These are phyloP conservation scores for Komagataea norvegica DNA, from an alignment of 1,139 yeast genomes.

Conservation along the genomic window DNA sequence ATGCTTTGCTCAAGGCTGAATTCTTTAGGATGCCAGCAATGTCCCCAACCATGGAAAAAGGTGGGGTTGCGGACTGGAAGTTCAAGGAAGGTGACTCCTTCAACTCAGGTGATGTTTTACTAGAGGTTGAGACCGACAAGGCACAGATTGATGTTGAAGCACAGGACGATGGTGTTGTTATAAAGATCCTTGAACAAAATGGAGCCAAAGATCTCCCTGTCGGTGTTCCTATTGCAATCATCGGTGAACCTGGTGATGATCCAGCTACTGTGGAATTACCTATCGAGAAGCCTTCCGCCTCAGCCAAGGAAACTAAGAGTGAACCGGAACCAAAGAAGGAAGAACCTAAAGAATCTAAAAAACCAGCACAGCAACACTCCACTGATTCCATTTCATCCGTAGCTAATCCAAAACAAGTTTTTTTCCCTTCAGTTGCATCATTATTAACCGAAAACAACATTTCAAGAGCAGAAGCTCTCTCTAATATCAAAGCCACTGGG, in stretches of 20 bases:
- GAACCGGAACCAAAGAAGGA: slow-evolving; percentile 22
- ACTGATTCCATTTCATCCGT: slow-evolving; percentile 14
- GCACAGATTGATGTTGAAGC: slow-evolving; percentile 94
- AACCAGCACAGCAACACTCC: slow-evolving; percentile 13
- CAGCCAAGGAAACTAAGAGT: too few species aligned
- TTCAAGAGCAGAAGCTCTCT: slow-evolving; percentile 62
- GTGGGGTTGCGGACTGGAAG: slow-evolving; percentile 96
- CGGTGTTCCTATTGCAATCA: slow-evolving; percentile 82
- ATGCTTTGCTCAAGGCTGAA: slow-evolving; percentile 37
- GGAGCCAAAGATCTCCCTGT: slow-evolving; percentile 80
- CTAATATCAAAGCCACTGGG: slow-evolving; percentile 77
- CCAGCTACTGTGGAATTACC: slow-evolving; percentile 61
- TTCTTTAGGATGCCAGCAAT: slow-evolving; percentile 93
- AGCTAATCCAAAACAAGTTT: slow-evolving; percentile 60
- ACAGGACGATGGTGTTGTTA: slow-evolving; percentile 83
- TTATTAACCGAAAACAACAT: slow-evolving; percentile 60
- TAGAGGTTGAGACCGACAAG: slow-evolving; percentile 91
- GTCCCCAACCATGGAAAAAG: slow-evolving; percentile 98
- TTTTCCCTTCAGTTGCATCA: slow-evolving; percentile 78
- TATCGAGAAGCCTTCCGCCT: slow-evolving; percentile 32
- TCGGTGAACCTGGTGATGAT: slow-evolving; percentile 89
- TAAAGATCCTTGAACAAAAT: slow-evolving; percentile 64
- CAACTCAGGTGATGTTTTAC: slow-evolving; percentile 76
- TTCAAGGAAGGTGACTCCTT: slow-evolving; percentile 75
- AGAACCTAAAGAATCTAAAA: too few species aligned